Conservation (phyloP, 1,284 basidiomycete species). For the Ustilago trichophora region DNA sequence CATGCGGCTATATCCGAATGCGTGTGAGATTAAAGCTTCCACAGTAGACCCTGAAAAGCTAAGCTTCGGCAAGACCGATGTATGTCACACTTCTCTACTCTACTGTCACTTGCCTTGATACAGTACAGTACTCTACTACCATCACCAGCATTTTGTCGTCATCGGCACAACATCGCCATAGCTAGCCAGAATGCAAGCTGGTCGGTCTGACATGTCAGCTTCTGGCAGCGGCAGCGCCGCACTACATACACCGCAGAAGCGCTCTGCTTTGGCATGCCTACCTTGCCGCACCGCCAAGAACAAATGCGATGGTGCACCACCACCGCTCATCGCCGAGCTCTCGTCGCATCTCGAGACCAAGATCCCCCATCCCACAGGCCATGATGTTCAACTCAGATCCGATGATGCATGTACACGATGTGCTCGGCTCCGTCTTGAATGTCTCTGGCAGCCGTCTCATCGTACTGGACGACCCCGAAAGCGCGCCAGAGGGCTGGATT, state of each 20-base stretch:
- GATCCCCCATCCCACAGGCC: neutral
- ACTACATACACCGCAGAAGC: neutral
- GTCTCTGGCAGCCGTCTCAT: conserved; percentile 24
- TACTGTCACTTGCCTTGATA: too few relatives aligned
- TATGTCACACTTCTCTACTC: too few relatives aligned
- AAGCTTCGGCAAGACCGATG: too few relatives aligned
- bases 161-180: too few relatives aligned
- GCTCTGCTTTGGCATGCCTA: conserved; percentile 18
- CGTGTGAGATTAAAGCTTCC: too few relatives aligned
- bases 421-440: conserved; percentile 2
- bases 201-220: too few relatives aligned
- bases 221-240: too few relatives aligned
- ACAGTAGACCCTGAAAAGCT: too few relatives aligned
- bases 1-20: too few relatives aligned
- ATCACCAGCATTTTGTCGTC: too few relatives aligned
- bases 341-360: conserved; percentile 17
- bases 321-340: conserved; percentile 10
- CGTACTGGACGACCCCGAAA: conserved; percentile 18
- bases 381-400: conserved; percentile 6
- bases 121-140: too few relatives aligned
- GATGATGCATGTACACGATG: conserved; percentile 14
- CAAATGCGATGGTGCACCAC: conserved; percentile 19
- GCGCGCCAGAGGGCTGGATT: neutral
- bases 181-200: too few relatives aligned
- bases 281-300: conserved; percentile 24